Conservation (phyloP, 192 early-diverging fungal species). For the Podila minutissima region DNA sequence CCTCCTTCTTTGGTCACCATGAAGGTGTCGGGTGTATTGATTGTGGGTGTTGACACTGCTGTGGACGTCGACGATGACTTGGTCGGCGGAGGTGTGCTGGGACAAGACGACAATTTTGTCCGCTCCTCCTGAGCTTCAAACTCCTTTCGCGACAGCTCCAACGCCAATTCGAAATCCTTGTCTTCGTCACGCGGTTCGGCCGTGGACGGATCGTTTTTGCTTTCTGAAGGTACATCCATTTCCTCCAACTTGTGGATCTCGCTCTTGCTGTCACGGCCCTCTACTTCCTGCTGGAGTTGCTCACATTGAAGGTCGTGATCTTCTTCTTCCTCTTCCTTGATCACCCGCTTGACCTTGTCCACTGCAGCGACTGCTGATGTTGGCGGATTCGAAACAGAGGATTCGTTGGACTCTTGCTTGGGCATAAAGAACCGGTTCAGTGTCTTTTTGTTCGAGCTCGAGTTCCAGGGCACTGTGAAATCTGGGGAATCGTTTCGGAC, state of each 20-base stretch:
- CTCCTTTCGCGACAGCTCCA: conserved; percentile 22
- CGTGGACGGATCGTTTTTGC: background rate
- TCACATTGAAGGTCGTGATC: background rate
- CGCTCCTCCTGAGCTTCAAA: background rate
- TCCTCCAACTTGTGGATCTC: no score
- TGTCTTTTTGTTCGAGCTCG: conserved; percentile 38
- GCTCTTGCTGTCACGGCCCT: no score
- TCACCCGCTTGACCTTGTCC: background rate
- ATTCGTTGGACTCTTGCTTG: conserved; percentile 4
- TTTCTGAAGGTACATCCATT: background rate
- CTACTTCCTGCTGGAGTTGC: background rate
- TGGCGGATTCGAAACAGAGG: background rate
- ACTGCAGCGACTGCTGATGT: background rate
- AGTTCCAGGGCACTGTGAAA: conserved; percentile 56
- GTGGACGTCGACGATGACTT: background rate
- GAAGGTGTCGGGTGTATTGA: background rate
- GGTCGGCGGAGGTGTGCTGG: background rate
- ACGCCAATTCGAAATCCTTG: conserved; percentile 7
- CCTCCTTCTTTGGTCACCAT: background rate
- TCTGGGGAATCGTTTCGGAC: conserved; percentile 55
- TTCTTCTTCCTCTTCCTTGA: background rate
- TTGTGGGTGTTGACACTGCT: background rate
- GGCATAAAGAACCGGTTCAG: conserved; percentile 37
- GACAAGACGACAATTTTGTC: no score
- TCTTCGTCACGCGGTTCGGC: background rate